phyloP scores from a whole-genome alignment of 2,329 filamentous ascomycete species.

The Dothideomycetidae sp. region DNA sequence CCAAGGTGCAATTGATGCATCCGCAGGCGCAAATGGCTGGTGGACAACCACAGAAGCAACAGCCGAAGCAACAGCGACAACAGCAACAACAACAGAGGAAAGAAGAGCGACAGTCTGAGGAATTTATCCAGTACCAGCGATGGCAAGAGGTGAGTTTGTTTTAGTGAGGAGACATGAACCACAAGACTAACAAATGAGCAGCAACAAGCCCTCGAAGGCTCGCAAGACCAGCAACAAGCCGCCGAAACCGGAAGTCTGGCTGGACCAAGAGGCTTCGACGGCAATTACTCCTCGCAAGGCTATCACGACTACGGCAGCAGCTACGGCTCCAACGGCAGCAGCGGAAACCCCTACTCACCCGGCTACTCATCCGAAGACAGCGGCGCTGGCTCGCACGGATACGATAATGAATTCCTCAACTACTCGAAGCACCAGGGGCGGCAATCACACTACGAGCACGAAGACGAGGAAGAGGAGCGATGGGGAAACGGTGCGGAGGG shows the following conservation, averaged over 20 bases:
- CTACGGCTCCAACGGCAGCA: slow-evolving; percentile 1
- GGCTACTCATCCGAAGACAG: neutral
- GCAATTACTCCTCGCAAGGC: neutral
- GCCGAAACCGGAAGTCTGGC: slow-evolving; percentile 7
- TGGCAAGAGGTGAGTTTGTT: slow-evolving; percentile 24
- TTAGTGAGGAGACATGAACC: neutral
- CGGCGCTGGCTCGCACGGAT: slow-evolving; percentile 1
- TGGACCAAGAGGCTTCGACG: slow-evolving; percentile 2
- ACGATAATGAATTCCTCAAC: slow-evolving; percentile 5
- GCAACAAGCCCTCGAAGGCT: slow-evolving; percentile 19
- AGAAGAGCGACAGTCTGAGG: slow-evolving; percentile 17
- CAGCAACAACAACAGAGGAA: slow-evolving; percentile 18
- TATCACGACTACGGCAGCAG: slow-evolving; percentile 1
- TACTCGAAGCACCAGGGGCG: slow-evolving; percentile 6
- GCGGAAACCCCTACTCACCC: no score
- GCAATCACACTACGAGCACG: neutral
- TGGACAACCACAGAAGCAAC: slow-evolving; percentile 18
- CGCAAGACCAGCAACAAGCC: slow-evolving; percentile 7
- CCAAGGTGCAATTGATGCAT: slow-evolving; percentile 98
- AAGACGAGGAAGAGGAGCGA: slow-evolving; percentile 6
- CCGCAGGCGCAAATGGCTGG: slow-evolving; percentile 82
- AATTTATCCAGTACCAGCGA: slow-evolving; percentile 24
- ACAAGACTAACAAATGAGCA: slow-evolving; percentile 11
- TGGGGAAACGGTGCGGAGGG: slow-evolving; percentile 6
- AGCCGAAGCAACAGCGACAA: slow-evolving; percentile 42